A percentile compares a stretch with the other conserved stretches of the same genome.
phyloP scores from a whole-genome alignment of 345 rosid genomes.

The Limnanthes douglasii region DNA sequence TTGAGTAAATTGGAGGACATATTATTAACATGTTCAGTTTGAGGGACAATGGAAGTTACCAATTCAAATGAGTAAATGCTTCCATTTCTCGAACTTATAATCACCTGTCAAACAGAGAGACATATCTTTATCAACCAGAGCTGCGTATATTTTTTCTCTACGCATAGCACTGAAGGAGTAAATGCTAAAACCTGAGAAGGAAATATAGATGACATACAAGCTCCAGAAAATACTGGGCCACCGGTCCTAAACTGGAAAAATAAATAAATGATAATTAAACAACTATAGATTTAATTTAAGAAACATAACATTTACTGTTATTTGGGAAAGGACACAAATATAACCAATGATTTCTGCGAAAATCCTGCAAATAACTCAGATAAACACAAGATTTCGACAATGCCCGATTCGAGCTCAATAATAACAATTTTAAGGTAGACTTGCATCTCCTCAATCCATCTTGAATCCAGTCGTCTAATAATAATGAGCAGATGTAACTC shows the following conservation, averaged over 20 bases:
- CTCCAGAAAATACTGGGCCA: slow-evolving; percentile 89
- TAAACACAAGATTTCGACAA: too few species aligned
- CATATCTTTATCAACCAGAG: slow-evolving; percentile 1
- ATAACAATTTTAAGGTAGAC: too few species aligned
- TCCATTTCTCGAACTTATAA: slow-evolving; percentile 82
- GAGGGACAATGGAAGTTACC: slow-evolving; percentile 23
- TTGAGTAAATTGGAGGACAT: too few species aligned
- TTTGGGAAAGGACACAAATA: too few species aligned
- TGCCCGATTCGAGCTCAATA: too few species aligned
- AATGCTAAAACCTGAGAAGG: slow-evolving; percentile 57
- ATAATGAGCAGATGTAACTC: too few species aligned
- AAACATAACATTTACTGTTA: neutral
- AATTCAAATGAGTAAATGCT: slow-evolving; percentile 50
- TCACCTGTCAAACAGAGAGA: slow-evolving; percentile 24
- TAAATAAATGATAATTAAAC: neutral
- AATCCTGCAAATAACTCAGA: too few species aligned
- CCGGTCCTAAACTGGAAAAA: slow-evolving; percentile 43
- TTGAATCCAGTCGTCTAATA: too few species aligned
- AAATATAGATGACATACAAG: slow-evolving; percentile 49
- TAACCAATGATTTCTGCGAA: too few species aligned
- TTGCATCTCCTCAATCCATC: too few species aligned
- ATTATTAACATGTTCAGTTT: neutral
- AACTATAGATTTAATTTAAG: neutral
- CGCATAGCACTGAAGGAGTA: too few species aligned
- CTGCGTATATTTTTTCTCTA: too few species aligned